Base-by-base conservation (phyloP, 2,329 filamentous ascomycete species). In the Hyphodiscus sp. region DNA sequence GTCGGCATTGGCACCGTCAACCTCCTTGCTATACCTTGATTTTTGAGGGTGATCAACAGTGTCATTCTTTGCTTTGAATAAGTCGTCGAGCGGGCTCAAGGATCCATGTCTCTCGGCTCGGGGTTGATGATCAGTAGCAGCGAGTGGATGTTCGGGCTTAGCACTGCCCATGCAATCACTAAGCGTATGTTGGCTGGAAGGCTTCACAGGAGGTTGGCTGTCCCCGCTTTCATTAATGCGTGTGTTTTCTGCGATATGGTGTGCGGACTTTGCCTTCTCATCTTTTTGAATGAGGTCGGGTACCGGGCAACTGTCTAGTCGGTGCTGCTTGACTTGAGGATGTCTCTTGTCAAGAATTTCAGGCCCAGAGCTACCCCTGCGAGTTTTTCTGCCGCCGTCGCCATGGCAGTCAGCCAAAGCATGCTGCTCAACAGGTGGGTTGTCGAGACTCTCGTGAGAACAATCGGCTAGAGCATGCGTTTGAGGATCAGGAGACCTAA, bases 291-390 rank as follows among this genome's bases (percentile, higher is more conserved):
- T 23, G 20, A 8, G 20, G 42, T 3, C 26, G 15, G 51, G 48
- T 18, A 48, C 38, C 10, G 45, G 49, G 47, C 50, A 56, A 26
- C 50, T 52, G 15, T 42, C 41, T 19, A 55, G 15, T 19, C 49
- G 50, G 43, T 55, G 50, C n/a, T 47, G 20, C 18, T 33, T 47
- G 18, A 41, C 2, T 6, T 19, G 30, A 16, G 15, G 13, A 15
- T 29, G 18, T 15, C 10, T n/a, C 18, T 23, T 2, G 15, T 6
- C 7, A 41, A 23, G 4, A 20, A 16, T 42, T 41, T 23, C 42
- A 18, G 16, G 19, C 18, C n/a, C 19, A 6, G 44, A 20, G 7
- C 20, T 45, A 46, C 30, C 33, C n/a, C 45, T 33, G 38, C 23
- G 29, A 18, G 29, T 6, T 5, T 51, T 43, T 8, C 6, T 38